Evolutionary conservation across 176 grass and related monocot genomes (phyloP), one percentile per base, ranked within the genome.

Genomic region (Urochloa ruziziensis): DNA sequence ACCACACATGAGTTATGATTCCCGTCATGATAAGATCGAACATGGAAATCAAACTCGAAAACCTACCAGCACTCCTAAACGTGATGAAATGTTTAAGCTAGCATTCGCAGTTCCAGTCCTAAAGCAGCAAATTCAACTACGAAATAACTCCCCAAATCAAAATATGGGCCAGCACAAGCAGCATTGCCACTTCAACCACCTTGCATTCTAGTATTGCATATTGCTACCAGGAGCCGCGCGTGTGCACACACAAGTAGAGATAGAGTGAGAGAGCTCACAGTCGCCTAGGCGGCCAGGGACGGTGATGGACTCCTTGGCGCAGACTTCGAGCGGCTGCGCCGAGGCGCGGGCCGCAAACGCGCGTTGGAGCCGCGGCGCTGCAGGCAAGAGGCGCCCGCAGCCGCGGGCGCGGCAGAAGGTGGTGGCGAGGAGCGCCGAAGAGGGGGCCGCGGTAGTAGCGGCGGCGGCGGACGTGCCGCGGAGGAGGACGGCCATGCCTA

Each of bases 281-380:
- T 98, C 93, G 83, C 96, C 96, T 27, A 98, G 91, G 52, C 84
- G 75, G 48, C 77, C 85, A 39, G 96, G 89, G 30, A 89, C 75
- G 36, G 96, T 95, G 54, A 14, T 11, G 35, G 96, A 98, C 36
- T 81, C 85, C 89, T 93, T 98, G 35, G 84, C 85, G 87, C 91
- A 95, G 71, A 98, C 93, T 82, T 98, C 91, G 44, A 98, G 91
- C 7, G 86, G 67, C 24, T 82, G 80, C 0, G 79, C 65, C 6
- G 91, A 85, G 32, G 91, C 90, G 33, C 92, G 90, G 12, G 53
- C 82, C 56, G 82, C 28, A 32, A 74, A 68, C 6, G 58, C 52
- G 46, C 85, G 85, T 79, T 33, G 81, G 21, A 10, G 53, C 60
- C 23, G 44, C 56, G 60, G 36, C 59, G 51, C 28, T 10, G 25